These are phyloP conservation scores for Balamuthia mandrillaris DNA, from an alignment of 208 protist species.

Conservation along the genomic window DNA sequence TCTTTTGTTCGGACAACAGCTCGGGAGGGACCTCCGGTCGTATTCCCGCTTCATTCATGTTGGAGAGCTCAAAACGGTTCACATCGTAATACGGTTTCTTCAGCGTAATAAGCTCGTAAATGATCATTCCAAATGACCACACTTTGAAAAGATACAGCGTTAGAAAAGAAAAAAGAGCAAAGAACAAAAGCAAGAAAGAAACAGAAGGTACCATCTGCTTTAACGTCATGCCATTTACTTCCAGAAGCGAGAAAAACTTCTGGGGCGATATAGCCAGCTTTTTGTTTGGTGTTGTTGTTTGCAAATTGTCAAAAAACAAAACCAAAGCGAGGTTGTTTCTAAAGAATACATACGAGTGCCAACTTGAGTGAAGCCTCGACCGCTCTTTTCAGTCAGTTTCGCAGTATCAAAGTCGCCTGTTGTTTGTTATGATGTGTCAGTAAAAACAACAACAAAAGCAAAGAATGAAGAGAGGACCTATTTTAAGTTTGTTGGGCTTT, in stretches of 20 bases:
- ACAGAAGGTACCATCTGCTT: not conserved
- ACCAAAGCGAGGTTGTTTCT: not conserved
- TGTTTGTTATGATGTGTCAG: no score
- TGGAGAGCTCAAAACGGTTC: slow-evolving; percentile 22
- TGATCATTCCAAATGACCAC: slow-evolving; percentile 6
- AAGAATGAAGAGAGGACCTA: no score
- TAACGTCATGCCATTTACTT: not conserved
- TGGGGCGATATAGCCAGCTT: slow-evolving; percentile 2
- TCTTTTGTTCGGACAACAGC: not conserved
- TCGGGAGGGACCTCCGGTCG: not conserved
- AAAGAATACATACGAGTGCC: not conserved
- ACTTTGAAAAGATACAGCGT: not conserved
- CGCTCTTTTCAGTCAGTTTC: not conserved
- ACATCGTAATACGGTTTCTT: slow-evolving; percentile 8
- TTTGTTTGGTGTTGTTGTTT: not conserved
- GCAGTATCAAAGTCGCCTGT: slow-evolving; percentile 12
- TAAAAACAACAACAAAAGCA: no score
- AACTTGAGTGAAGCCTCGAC: not conserved
- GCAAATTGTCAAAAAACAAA: not conserved
- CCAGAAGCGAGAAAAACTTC: not conserved
- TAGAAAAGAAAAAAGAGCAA: not conserved
- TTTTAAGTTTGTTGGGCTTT: not conserved
- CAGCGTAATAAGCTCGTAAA: slow-evolving; percentile 9
- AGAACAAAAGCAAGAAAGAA: not conserved
- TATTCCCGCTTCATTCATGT: not conserved